A percentile compares a stretch with the other conserved stretches of the same genome.
Conservation (phyloP, 371 early-diverging fungal species). For the Paraphysoderma sedebokerense region DNA sequence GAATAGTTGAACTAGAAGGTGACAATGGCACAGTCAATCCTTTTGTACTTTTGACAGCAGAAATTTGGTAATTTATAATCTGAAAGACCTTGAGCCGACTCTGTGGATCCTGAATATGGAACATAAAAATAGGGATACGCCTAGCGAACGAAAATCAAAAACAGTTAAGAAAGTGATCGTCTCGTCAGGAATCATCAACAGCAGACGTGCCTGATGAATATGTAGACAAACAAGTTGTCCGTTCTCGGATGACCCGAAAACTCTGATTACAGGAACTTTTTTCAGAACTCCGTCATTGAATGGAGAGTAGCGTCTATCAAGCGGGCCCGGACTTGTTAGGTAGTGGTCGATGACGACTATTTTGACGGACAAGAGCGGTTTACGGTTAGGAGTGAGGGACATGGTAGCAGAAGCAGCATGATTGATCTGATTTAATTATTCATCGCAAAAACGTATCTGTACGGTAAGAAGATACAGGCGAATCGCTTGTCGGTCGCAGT, state of each 20-base stretch:
- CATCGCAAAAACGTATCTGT: no score
- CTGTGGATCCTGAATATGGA: constrained; percentile 22
- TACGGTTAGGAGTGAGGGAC: no score
- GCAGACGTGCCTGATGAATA: constrained; percentile 41
- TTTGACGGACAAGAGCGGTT: constrained; percentile 18
- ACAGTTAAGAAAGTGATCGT: neutral
- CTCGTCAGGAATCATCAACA: neutral
- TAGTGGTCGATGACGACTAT: constrained; percentile 47
- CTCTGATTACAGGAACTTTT: constrained; percentile 54
- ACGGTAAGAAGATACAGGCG: no score
- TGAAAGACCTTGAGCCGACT: constrained; percentile 8
- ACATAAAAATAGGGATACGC: constrained; percentile 63
- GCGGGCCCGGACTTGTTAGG: constrained; percentile 31
- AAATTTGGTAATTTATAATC: constrained; percentile 4
- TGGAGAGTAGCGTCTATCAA: constrained; percentile 23
- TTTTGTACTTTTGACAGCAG: neutral
- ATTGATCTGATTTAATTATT: no score
- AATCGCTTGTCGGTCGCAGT: no score
- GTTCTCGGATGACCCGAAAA: constrained; percentile 69
- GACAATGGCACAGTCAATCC: constrained; percentile 4
- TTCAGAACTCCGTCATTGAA: constrained; percentile 5
- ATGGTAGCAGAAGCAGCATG: no score
- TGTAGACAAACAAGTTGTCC: constrained; percentile 65
- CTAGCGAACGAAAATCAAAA: constrained; percentile 12
- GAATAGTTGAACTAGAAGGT: constrained; percentile 13